Evolutionary conservation across 1,284 basidiomycete genomes (phyloP).

Genomic region (Ustilago loliicola): DNA sequence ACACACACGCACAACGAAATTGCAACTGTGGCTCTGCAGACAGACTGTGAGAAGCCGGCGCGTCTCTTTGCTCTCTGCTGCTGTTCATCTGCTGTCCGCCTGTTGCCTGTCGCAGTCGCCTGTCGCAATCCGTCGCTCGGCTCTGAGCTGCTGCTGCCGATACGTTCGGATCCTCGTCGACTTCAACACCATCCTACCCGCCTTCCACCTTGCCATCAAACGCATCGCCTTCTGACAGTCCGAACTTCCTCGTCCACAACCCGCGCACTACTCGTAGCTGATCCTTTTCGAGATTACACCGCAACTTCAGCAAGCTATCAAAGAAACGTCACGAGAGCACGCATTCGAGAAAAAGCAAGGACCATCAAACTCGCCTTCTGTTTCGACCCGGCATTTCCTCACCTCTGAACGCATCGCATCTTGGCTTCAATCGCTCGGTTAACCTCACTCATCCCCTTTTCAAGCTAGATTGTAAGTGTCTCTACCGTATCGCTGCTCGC

Average conservation of each 20-base stretch:
- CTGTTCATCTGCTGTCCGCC: constrained; percentile 1
- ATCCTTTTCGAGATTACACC: neutral
- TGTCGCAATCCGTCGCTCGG: constrained; percentile 3
- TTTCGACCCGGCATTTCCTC: neutral
- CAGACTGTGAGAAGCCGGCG: constrained; percentile 4
- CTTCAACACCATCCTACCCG: neutral
- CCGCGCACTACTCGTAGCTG: neutral
- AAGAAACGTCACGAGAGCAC: constrained; percentile 3
- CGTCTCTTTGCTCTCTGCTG: neutral
- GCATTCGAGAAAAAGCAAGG: neutral
- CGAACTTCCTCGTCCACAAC: neutral
- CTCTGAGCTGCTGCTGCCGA: constrained; percentile 1
- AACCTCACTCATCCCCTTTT: neutral
- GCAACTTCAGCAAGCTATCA: constrained; percentile 6
- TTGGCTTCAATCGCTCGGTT: neutral
- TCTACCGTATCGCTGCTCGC: neutral
- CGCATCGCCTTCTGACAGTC: neutral
- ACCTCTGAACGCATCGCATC: neutral
- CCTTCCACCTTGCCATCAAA: constrained; percentile 2
- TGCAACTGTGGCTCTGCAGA: constrained; percentile 6
- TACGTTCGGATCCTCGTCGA: neutral
- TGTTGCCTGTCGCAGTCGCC: neutral
- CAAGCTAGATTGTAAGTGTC: neutral
- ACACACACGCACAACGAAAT: neutral
- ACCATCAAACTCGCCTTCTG: neutral